Base-by-base conservation (phyloP, 108 stramenopile species). In the Nannochloropsis gaditana region DNA sequence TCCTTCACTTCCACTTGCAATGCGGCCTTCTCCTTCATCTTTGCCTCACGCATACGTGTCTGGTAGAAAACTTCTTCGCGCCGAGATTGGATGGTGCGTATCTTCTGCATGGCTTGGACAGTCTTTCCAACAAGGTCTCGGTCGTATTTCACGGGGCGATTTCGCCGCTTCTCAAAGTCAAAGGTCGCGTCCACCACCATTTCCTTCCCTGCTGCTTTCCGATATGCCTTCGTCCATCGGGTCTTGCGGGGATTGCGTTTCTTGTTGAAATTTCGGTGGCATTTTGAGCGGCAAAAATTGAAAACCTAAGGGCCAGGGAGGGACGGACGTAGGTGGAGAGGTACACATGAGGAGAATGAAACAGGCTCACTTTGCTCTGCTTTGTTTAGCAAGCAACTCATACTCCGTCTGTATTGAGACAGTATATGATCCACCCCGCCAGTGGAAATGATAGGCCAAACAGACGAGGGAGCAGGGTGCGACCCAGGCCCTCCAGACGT, bases 171-270 rank as follows among this genome's bases (percentile, higher is more conserved):
- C 88, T 98, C 99, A 88, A 99, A 98, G 87, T 98, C 99, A 92
- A 98, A 99, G 31, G 99, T 98, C 17, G 95, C 91, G 90, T 93
- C 92, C 84, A 89, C 83, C 43, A 89, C 45, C 90, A 92, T 92
- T 44, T 92, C 91, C 89, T 91, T 92, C 45, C 92, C 92, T 10
- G 86, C 92, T 5, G 98, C 96, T 86, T 96, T 97, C 59, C 98
- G 94, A 89, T 93, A 99, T 82, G 98, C 97, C 92, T 99, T 99
- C 44, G 99, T 99, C 99, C 99, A 99, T 81, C 95, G 95, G 17
- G 97, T 95, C 92, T 99, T 98, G 45, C 99, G 93, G 9, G 99
- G 99, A 88, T 99, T 99, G 86, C 98, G 93, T 90, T 99, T 99
- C 91, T 95, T 95, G 85, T 95, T 96, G 89, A 99, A 99, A 87